Base-by-base conservation (phyloP, 2,329 filamentous ascomycete genomes). In the Diaporthe ilicicola region DNA sequence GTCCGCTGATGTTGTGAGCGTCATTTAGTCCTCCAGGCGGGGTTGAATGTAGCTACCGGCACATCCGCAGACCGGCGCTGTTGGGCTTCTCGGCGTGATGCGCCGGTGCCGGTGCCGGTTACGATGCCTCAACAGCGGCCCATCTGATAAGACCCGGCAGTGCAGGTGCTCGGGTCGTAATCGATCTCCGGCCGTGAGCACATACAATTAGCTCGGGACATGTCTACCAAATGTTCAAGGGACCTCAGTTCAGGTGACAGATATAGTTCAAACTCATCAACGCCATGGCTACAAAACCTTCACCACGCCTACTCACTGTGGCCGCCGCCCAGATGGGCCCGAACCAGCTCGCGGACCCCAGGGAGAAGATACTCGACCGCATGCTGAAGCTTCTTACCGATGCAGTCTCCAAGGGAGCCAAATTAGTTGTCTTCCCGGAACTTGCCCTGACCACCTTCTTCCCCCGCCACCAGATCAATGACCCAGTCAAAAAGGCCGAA, bases 371-470 rank as follows among this genome's bases (percentile, higher is more conserved):
- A 7, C 76, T 89, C n/a, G 69, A 77, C 2, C 84, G 87, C 15
- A 86, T 89, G 79, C 77, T 88, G 72, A 77, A 77, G 24, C 82
- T 89, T 34, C 82, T 89, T 29, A 78, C 83, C 22, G 76, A 82
- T 53, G 87, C 86, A 15, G 80, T 83, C 1, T 68, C 77, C 2
- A 76, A 84, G 68, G 81, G 81, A 19, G 86, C 85, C 51, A 81
- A 85, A 72, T 77, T 89, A 1, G 82, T 88, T 12, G 82, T 88
- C 37, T 89, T 85, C 73, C 87, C 87, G 1, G 87, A 89, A 76
- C 80, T 83, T n/a, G 84, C 86, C 13, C 81, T 89, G 15, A 88
- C 86, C 0, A 89, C 87, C 0, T 89, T 89, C 81, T 89, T 89
- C 76, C 87, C 87, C 0, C 82, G 85, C 6, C 82, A 86, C 73